phyloP scores from a whole-genome alignment of 345 rosid species.

The Schrenkiella parvula region DNA sequence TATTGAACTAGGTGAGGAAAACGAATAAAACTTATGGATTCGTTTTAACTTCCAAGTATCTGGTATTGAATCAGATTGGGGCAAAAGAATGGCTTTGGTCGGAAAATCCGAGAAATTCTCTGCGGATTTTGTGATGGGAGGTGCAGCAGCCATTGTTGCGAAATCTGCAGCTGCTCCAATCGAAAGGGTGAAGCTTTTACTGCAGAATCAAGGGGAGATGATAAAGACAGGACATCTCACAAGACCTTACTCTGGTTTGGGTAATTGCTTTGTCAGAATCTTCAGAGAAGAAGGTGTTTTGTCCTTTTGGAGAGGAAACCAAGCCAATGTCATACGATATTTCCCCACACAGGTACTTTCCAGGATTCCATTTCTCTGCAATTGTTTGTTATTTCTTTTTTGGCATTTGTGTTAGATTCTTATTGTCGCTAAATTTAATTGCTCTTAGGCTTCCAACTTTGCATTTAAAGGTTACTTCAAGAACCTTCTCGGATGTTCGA shows the following conservation, averaged over 20 bases:
- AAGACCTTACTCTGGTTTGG: constrained; percentile 57
- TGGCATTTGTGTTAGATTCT: not conserved
- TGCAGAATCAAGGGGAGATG: constrained; percentile 96
- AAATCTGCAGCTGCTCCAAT: constrained; percentile 87
- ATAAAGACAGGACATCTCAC: constrained; percentile 65
- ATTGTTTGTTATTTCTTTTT: not conserved
- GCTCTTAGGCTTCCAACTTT: constrained; percentile 91
- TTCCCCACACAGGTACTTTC: constrained; percentile 79
- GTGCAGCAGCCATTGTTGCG: constrained; percentile 66
- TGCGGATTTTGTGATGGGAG: constrained; percentile 75
- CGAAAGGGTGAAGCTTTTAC: constrained; percentile 88
- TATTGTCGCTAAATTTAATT: constrained; percentile 48
- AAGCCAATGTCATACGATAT: constrained; percentile 85
- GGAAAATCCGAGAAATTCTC: constrained; percentile 62
- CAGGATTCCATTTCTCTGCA: not conserved
- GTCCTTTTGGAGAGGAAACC: constrained; percentile 95
- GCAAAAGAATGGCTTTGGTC: constrained; percentile 27
- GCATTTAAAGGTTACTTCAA: constrained; percentile 96
- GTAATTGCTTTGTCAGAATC: constrained; percentile 70
- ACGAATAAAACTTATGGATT: not conserved
- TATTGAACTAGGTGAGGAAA: not conserved
- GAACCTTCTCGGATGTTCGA: constrained; percentile 64
- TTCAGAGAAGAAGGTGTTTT: constrained; percentile 73
- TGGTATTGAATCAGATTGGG: constrained; percentile 14
- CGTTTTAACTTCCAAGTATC: not conserved